Conservation (phyloP, 2,329 filamentous ascomycete genomes). For the Sclerotinia spermophila region DNA sequence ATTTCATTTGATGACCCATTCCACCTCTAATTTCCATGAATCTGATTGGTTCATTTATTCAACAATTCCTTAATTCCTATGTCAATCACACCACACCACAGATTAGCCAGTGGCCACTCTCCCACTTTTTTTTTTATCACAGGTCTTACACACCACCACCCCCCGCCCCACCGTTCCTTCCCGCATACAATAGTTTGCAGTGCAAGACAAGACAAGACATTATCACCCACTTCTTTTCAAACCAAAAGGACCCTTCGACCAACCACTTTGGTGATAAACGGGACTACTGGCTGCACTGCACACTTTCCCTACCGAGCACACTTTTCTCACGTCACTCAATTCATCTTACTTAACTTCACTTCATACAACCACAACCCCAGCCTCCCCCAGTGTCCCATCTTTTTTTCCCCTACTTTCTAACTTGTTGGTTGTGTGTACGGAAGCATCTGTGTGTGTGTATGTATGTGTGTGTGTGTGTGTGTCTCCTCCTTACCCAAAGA, state of each 20-base stretch:
- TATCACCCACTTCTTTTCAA: neutral
- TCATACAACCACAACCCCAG: constrained; percentile 13
- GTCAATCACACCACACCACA: constrained; percentile 1
- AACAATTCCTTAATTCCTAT: too few relatives aligned
- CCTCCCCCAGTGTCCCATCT: constrained; percentile 11
- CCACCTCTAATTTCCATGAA: neutral
- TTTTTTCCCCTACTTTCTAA: neutral
- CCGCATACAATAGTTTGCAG: constrained; percentile 13
- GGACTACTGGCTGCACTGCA: constrained; percentile 9
- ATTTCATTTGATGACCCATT: neutral
- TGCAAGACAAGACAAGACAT: constrained; percentile 13
- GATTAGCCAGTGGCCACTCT: neutral
- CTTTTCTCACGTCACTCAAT: neutral
- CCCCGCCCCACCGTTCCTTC: constrained; percentile 10
- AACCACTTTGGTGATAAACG: neutral
- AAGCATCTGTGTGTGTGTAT: constrained; percentile 5
- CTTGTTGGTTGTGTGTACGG: constrained; percentile 14
- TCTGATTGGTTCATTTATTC: neutral
- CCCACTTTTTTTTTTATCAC: neutral
- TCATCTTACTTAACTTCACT: neutral
- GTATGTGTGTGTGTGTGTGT: neutral
- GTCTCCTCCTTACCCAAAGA: neutral
- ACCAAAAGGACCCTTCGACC: neutral
- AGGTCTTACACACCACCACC: neutral
- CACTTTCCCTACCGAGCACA: constrained; percentile 14